Base-by-base conservation (phyloP, 257 asterid species). In the Euphrasia confusa region DNA sequence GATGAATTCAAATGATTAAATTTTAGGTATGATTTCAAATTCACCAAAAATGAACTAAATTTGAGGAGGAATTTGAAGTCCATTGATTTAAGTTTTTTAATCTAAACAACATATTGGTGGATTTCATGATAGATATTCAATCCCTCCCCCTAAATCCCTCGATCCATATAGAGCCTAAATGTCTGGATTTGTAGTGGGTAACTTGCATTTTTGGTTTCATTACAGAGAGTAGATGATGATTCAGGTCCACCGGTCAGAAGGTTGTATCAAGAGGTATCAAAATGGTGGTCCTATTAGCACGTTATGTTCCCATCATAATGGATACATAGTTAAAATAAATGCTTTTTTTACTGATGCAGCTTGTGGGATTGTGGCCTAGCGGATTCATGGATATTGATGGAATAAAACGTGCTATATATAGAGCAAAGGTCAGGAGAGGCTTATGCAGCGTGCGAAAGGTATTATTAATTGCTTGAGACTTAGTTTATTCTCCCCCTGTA, bases 381-480 rank as follows among this genome's bases (percentile, higher is more conserved):
- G 95, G 97, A 32, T 64, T 81, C 72, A 88, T 92, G 95, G 85
- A 84, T 67, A 77, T 70, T 28, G 84, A 83, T 79, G 95, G 95
- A 71, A 83, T 92, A 53, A 86, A 80, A 75, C 87, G 84, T 12
- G 97, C 90, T 58, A 81, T 92, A 67, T 72, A 67, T 56, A 81
- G 95, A 78, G 95, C 95, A 45, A 92, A 83, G 81, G 87, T 80
- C 53, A 79, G 88, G 66, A 78, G 75, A 61, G 78, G 76, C 10
- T 63, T 67, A 26, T 61, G 66, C 74, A 79, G 70, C 71, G 71
- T 61, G 45, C 69, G 54, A 13, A 84, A 83, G 97, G 96, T 92
- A 45, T 37, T 37, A 55, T 58, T 54, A 3, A 58, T 39, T 30
- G 53, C 21, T 61, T 48, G 10, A 59, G 54, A 52, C 59, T 45